Base-by-base conservation (phyloP, 345 rosid species). In the Salix viminalis region DNA sequence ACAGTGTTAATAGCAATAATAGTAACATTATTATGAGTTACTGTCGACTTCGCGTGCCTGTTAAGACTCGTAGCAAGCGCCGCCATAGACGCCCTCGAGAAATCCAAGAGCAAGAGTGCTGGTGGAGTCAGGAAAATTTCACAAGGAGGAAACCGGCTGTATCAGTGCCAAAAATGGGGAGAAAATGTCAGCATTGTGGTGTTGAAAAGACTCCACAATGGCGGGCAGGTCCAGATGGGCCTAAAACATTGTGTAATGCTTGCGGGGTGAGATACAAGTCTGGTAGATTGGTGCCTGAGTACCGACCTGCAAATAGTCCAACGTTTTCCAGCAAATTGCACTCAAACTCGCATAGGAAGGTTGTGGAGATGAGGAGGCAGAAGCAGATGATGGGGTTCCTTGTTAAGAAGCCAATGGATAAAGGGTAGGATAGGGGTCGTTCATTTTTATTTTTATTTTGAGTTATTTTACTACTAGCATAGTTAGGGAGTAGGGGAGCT, bases 241-340 rank as follows among this genome's bases (percentile, higher is more conserved):
- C 96, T 10, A 93, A 93, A 76, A 93, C 96, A 19, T 88, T 93
- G 30, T 93, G 97, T 75, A 93, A 93, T 54, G 97, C 97, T 4
- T 93, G 96, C 67, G 97, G 97, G 69, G 94, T 93, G 72, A 87
- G 97, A 84, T 93, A 61, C 67, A 93, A 93, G 87, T 93, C 96
- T 0, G 97, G 97, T 1, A 81, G 97, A 70, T 82, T 93, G 32
- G 96, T 91, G 72, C 94, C 93, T 0, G 97, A 93, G 85, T 93
- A 93, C 77, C 84, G 96, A 65, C 97, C 97, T 0, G 96, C 94
- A 0, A 87, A 81, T 61, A 93, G 97, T 71, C 97, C 97, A 2
- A 85, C 93, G 15, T 93, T 88, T 70, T 83, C 89, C 4, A 82
- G 69, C 36, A 84, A 88, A 11, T 41, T 87, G 84, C 97, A 93